A percentile compares a stretch with the other conserved stretches of the same genome.
These are phyloP conservation scores for Podaxis mareebaensis DNA, from an alignment of 768 basidiomycete species.

Conservation along the genomic window DNA sequence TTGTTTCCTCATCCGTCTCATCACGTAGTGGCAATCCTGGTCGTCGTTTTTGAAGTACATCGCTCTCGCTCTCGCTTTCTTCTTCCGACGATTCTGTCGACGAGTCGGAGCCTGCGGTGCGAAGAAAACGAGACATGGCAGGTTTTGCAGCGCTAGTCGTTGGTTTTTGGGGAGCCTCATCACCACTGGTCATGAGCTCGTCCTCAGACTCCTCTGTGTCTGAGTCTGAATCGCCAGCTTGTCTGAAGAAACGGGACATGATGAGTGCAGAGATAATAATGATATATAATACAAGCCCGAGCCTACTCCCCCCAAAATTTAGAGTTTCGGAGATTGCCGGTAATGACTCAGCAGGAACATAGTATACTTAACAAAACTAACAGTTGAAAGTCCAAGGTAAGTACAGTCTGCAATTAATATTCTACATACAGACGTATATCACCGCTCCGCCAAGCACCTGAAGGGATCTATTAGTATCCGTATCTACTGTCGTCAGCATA, in stretches of 20 bases:
- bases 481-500: neutral
- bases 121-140: slow-evolving; percentile 80
- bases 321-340: slow-evolving; percentile 11
- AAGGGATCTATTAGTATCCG: neutral
- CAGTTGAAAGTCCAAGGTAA: neutral
- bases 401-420: neutral
- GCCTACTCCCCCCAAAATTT: slow-evolving; percentile 13
- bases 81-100: slow-evolving; percentile 62
- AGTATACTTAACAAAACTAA: no score
- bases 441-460: slow-evolving; percentile 1
- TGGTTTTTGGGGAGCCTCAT: slow-evolving; percentile 55
- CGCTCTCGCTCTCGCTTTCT: slow-evolving; percentile 56
- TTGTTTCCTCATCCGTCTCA: slow-evolving; percentile 41
- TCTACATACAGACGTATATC: neutral
- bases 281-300: neutral
- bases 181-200: slow-evolving; percentile 76
- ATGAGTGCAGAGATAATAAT: slow-evolving; percentile 19
- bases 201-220: slow-evolving; percentile 75
- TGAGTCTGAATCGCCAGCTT: slow-evolving; percentile 80
- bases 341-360: no score
- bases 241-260: slow-evolving; percentile 91
- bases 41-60: slow-evolving; percentile 35
- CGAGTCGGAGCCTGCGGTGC: slow-evolving; percentile 55
- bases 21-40: slow-evolving; percentile 22
- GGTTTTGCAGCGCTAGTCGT: slow-evolving; percentile 48